phyloP scores from a whole-genome alignment of 345 rosid genomes.

The Hibiscus syriacus region DNA sequence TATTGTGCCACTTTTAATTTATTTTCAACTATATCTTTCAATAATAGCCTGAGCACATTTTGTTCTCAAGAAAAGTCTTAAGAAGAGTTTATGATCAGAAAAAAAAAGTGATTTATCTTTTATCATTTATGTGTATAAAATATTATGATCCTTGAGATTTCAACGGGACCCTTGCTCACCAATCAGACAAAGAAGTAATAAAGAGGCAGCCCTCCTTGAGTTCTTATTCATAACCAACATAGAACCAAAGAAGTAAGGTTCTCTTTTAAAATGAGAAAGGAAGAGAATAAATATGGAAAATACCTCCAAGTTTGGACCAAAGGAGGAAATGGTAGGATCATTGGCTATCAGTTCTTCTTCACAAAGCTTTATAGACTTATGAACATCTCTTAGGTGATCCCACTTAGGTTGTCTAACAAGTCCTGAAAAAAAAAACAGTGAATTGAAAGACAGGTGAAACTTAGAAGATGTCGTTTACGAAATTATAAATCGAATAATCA shows the following conservation, averaged over 20 bases:
- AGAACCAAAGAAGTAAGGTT: background rate
- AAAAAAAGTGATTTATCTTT: background rate
- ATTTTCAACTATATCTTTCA: background rate
- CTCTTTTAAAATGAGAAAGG: background rate
- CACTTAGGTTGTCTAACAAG: slow-evolving; percentile 84
- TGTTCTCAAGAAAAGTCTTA: too few species aligned
- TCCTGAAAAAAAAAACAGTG: slow-evolving; percentile 38
- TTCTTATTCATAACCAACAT: background rate
- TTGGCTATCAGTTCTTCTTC: slow-evolving; percentile 62
- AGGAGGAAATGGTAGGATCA: slow-evolving; percentile 62
- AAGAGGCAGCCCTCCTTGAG: background rate
- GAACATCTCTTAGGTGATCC: slow-evolving; percentile 88
- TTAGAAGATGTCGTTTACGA: background rate
- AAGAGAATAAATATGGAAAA: background rate
- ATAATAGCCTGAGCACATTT: background rate
- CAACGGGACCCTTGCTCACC: background rate
- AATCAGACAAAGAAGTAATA: background rate
- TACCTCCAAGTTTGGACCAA: slow-evolving; percentile 82
- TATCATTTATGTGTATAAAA: background rate
- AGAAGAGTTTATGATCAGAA: too few species aligned
- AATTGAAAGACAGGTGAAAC: background rate
- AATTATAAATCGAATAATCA: background rate
- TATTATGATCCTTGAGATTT: background rate
- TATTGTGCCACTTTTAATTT: background rate
- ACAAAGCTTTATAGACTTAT: slow-evolving; percentile 86